These are phyloP conservation scores for Kodamaea sp. DNA, from an alignment of 1,139 yeast genomes.

Conservation along the genomic window DNA sequence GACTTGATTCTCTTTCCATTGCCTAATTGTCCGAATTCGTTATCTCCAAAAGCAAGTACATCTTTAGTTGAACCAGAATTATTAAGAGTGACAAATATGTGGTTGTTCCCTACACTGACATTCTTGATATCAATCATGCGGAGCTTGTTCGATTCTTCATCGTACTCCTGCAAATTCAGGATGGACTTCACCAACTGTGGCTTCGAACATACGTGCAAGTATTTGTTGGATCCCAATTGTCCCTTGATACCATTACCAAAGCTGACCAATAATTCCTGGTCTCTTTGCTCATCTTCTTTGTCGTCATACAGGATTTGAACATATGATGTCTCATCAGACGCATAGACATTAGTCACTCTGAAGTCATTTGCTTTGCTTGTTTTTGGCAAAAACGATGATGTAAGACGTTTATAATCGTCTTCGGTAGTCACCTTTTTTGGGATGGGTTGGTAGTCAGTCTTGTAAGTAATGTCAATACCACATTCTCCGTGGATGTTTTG, in stretches of 20 bases:
- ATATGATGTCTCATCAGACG: slow-evolving; percentile 71
- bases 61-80: slow-evolving; percentile 50
- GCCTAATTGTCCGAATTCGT: slow-evolving; percentile 80
- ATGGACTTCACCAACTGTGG: slow-evolving; percentile 65
- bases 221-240: slow-evolving; percentile 81
- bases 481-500: slow-evolving; percentile 80
- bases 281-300: slow-evolving; percentile 16
- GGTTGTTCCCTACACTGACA: slow-evolving; percentile 67
- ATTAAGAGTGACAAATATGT: slow-evolving; percentile 59
- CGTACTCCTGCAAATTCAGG: slow-evolving; percentile 43
- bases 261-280: slow-evolving; percentile 45
- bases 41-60: slow-evolving; percentile 81
- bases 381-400: slow-evolving; percentile 6
- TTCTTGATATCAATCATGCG: slow-evolving; percentile 48
- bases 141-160: slow-evolving; percentile 32
- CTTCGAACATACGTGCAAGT: slow-evolving; percentile 67
- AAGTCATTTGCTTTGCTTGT: slow-evolving; percentile 7
- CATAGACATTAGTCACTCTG: slow-evolving; percentile 51
- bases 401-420: slow-evolving; percentile 21
- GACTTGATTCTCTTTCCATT: slow-evolving; percentile 70
- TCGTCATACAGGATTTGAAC: slow-evolving; percentile 39
- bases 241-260: slow-evolving; percentile 89
- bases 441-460: slow-evolving; percentile 65
- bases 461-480: slow-evolving; percentile 67
- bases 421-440: slow-evolving; percentile 55